Conservation (phyloP, 257 asterid species). For the Scutellaria baicalensis region DNA sequence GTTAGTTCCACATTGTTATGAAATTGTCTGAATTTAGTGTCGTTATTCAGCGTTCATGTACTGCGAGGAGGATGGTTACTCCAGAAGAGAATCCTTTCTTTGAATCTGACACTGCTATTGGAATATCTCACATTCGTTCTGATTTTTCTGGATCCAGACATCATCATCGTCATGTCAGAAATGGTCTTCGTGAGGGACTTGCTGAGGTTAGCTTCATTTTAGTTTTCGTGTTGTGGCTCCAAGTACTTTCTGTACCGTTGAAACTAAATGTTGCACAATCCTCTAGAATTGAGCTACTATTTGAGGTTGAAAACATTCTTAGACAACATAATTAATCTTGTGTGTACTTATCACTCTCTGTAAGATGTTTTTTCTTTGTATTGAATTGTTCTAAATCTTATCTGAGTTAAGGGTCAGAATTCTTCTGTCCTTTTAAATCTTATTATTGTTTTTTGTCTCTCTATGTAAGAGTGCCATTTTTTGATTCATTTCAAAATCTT, state of each 20-base stretch:
- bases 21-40: neutral
- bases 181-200: constrained; percentile 45
- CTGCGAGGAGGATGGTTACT: constrained; percentile 36
- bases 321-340: neutral
- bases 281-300: neutral
- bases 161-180: constrained; percentile 33
- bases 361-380: neutral
- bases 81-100: constrained; percentile 41
- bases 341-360: neutral
- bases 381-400: neutral
- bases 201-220: constrained; percentile 35
- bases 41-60: constrained; percentile 32
- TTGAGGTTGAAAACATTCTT: neutral
- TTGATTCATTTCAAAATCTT: neutral
- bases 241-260: neutral
- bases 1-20: neutral
- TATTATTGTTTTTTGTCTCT: neutral
- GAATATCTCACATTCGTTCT: constrained; percentile 22
- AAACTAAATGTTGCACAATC: neutral
- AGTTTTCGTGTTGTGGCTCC: neutral
- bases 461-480: neutral
- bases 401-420: neutral
- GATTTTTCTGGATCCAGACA: constrained; percentile 31
- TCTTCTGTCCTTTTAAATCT: neutral
- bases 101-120: constrained; percentile 27